Conservation (phyloP, 2,329 filamentous ascomycete species). For the Scedosporium dehoogii region DNA sequence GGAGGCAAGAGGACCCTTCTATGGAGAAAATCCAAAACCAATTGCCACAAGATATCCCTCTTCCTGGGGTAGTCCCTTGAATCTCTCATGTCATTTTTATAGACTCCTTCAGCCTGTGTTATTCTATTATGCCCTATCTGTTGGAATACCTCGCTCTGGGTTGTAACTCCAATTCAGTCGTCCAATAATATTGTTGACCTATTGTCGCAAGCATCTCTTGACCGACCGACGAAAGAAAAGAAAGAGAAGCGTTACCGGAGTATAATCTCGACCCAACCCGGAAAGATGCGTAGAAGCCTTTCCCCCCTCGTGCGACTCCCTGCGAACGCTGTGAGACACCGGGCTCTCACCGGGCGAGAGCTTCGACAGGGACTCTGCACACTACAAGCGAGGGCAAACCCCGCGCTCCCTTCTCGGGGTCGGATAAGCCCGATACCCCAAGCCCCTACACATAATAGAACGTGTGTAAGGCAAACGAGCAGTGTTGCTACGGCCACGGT, state of each 20-base stretch:
- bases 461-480: not conserved
- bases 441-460: not conserved
- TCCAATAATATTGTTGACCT: not conserved
- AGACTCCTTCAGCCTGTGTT: not conserved
- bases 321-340: not conserved
- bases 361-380: not conserved
- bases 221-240: not conserved
- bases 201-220: not conserved
- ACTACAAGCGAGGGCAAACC: not conserved
- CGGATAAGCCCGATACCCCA: not conserved
- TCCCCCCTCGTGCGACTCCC: conserved; percentile 2
- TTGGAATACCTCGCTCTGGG: not conserved
- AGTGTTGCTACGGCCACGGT: not conserved
- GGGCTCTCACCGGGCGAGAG: not conserved
- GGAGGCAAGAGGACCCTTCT: not conserved
- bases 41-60: not conserved
- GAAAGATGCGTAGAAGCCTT: not conserved
- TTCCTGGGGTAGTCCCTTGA: not conserved
- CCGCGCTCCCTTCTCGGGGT: not conserved
- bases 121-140: not conserved
- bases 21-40: not conserved
- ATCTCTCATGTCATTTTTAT: not conserved
- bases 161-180: not conserved
- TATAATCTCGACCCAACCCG: not conserved
- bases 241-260: not conserved